Percentiles rank a stretch among this genome's conserved stretches.
These are phyloP conservation scores for Parasarocladium wereldwijsianum DNA, from an alignment of 2,329 filamentous ascomycete species.

Conservation along the genomic window DNA sequence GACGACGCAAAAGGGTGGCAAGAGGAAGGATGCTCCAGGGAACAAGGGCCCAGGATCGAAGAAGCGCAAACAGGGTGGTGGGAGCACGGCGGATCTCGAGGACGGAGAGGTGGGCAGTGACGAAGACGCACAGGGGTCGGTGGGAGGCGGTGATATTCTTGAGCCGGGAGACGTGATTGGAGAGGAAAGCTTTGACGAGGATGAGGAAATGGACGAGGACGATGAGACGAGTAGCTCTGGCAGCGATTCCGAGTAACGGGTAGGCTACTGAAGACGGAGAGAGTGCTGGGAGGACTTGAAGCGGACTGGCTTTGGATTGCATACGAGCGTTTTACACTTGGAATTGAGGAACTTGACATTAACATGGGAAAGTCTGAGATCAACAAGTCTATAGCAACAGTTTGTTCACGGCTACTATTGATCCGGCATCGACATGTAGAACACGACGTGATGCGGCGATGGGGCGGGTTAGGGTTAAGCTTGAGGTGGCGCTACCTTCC, in stretches of 20 bases:
- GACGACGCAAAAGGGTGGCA: constrained; percentile 13
- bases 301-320: background rate
- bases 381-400: too few relatives aligned
- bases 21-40: constrained; percentile 8
- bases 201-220: constrained; percentile 15
- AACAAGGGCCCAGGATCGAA: background rate
- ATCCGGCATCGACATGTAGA: too few relatives aligned
- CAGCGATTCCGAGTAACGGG: constrained; percentile 16
- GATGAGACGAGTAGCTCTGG: constrained; percentile 27
- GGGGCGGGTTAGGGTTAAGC: too few relatives aligned
- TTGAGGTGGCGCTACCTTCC: too few relatives aligned
- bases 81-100: constrained; percentile 10
- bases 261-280: background rate
- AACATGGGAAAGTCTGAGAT: too few relatives aligned
- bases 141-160: constrained; percentile 8
- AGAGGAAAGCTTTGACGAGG: constrained; percentile 23
- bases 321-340: too few relatives aligned
- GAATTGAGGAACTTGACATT: too few relatives aligned
- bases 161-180: constrained; percentile 21
- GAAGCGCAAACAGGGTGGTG: constrained; percentile 10
- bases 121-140: constrained; percentile 11
- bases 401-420: too few relatives aligned
- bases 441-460: too few relatives aligned
- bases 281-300: background rate
- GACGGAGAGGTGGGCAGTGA: constrained; percentile 19